Conservation (phyloP, 2,329 filamentous ascomycete species). For the Cladophialophora yegresii region DNA sequence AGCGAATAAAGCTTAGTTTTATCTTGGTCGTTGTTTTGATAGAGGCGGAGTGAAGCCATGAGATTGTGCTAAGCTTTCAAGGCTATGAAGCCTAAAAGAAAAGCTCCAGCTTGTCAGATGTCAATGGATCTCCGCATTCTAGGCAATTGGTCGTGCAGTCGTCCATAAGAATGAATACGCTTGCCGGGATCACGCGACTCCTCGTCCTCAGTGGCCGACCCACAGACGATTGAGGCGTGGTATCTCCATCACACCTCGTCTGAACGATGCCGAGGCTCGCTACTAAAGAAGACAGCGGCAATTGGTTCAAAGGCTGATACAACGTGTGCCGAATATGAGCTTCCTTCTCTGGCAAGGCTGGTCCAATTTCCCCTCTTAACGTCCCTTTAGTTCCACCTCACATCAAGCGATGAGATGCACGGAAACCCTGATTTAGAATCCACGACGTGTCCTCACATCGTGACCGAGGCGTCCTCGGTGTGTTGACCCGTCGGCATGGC, state of each 20-base stretch:
- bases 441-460: neutral
- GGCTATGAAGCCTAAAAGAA: neutral
- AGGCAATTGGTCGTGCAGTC: too few relatives aligned
- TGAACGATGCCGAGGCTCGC: neutral
- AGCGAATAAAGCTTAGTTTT: neutral
- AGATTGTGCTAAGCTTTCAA: neutral
- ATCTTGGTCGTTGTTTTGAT: neutral
- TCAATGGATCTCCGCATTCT: too few relatives aligned
- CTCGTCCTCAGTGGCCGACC: too few relatives aligned
- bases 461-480: conserved; percentile 3
- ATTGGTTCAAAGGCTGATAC: neutral
- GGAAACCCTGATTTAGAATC: neutral
- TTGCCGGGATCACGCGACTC: too few relatives aligned
- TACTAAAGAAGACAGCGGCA: neutral
- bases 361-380: neutral
- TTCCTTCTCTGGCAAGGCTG: neutral
- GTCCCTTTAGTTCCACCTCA: neutral
- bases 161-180: too few relatives aligned
- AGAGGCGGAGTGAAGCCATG: neutral
- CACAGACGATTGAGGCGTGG: too few relatives aligned
- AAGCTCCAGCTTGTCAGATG: neutral
- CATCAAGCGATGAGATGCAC: neutral
- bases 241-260: too few relatives aligned
- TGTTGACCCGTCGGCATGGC: neutral
- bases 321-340: neutral